phyloP scores from a whole-genome alignment of 2,329 filamentous ascomycete genomes.

The Aspergillaceae sp. region DNA sequence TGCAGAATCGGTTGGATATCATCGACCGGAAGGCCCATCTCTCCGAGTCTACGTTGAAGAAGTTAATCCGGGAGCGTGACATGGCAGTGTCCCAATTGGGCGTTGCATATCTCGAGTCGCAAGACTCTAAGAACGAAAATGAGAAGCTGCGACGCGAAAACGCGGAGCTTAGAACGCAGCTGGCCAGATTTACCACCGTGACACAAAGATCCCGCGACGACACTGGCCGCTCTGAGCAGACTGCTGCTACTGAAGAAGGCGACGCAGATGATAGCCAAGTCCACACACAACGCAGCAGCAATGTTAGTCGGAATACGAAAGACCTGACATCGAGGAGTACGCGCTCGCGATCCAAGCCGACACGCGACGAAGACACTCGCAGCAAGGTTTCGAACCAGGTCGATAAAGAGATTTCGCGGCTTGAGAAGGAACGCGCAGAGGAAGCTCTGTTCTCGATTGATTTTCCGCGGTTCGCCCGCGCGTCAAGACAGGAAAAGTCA shows the following conservation, averaged over 20 bases:
- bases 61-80: slow-evolving; percentile 49
- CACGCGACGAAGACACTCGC: slow-evolving; percentile 20
- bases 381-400: slow-evolving; percentile 26
- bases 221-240: slow-evolving; percentile 19
- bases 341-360: slow-evolving; percentile 17
- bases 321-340: slow-evolving; percentile 23
- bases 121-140: slow-evolving; percentile 36
- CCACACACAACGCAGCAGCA: slow-evolving; percentile 22
- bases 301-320: slow-evolving; percentile 20
- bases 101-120: slow-evolving; percentile 47
- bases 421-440: slow-evolving; percentile 31
- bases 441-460: slow-evolving; percentile 32
- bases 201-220: slow-evolving; percentile 20
- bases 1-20: slow-evolving; percentile 48
- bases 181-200: slow-evolving; percentile 18
- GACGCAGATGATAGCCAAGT: slow-evolving; percentile 25
- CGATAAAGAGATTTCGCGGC: slow-evolving; percentile 26
- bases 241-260: slow-evolving; percentile 11
- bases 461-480: slow-evolving; percentile 14
- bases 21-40: slow-evolving; percentile 48
- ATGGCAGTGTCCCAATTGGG: slow-evolving; percentile 50
- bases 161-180: slow-evolving; percentile 28
- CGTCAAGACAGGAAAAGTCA: slow-evolving; percentile 3
- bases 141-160: slow-evolving; percentile 31
- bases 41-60: slow-evolving; percentile 47